Conservation (phyloP, 2,329 filamentous ascomycete species). For the Clonostachys byssicola region DNA sequence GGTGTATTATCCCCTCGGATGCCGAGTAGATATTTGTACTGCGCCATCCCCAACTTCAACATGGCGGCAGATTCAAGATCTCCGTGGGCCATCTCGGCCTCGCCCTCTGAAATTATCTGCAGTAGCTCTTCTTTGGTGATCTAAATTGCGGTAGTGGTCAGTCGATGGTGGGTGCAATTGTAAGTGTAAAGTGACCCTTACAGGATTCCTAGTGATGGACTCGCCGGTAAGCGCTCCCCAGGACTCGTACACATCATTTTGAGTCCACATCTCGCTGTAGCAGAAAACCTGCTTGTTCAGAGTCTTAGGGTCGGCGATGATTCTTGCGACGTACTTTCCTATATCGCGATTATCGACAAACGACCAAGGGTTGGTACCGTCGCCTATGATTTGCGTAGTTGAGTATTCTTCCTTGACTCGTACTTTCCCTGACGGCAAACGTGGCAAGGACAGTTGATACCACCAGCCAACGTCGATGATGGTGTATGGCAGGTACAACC, state of each 20-base stretch:
- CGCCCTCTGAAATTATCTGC: too few species aligned
- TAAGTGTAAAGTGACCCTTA: not conserved
- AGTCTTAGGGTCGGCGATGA: not conserved
- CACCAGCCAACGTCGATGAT: not conserved
- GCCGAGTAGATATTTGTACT: not conserved
- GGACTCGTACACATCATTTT: not conserved
- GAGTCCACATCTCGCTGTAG: not conserved
- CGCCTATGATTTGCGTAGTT: not conserved
- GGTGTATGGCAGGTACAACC: not conserved
- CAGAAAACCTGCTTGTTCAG: not conserved
- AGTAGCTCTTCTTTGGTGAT: too few species aligned
- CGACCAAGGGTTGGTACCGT: not conserved
- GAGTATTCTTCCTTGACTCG: not conserved
- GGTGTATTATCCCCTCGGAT: not conserved
- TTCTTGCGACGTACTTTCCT: not conserved
- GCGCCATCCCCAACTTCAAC: not conserved
- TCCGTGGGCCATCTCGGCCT: not conserved
- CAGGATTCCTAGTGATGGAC: not conserved
- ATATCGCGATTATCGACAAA: not conserved
- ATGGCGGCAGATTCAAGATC: not conserved
- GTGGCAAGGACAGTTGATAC: not conserved
- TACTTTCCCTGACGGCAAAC: not conserved
- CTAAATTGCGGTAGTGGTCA: not conserved
- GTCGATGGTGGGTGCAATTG: not conserved
- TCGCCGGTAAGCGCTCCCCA: not conserved